These are phyloP conservation scores for Hanseniaspora clermontiae DNA, from an alignment of 805 yeast species.

Conservation along the genomic window DNA sequence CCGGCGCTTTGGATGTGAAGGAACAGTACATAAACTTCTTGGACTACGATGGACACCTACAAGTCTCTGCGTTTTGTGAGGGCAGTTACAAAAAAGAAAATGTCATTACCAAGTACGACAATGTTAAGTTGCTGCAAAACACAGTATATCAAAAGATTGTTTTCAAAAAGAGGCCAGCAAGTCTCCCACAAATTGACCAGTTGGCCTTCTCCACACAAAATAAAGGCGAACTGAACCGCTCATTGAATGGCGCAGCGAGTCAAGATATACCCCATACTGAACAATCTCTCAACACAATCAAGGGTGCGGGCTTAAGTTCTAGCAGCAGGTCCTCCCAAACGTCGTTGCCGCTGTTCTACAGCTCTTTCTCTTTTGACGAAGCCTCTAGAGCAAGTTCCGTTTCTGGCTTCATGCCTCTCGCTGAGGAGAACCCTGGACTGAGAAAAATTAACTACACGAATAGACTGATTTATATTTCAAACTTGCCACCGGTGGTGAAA, in stretches of 20 bases:
- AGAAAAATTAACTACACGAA: slow-evolving; percentile 26
- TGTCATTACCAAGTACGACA: not conserved
- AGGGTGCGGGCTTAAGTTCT: not conserved
- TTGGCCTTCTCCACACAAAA: not conserved
- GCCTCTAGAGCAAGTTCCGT: not conserved
- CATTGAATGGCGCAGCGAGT: not conserved
- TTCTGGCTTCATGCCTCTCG: not conserved
- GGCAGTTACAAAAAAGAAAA: not conserved
- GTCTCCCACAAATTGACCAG: not conserved
- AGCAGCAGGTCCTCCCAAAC: not conserved
- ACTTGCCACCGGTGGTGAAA: slow-evolving; percentile 49
- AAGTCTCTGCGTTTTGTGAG: not conserved
- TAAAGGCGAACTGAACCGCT: not conserved
- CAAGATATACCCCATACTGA: not conserved
- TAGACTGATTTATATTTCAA: slow-evolving; percentile 59
- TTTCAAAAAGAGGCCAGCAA: not conserved
- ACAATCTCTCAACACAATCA: not conserved
- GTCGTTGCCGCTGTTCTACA: not conserved
- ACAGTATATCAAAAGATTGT: not conserved
- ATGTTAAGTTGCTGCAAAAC: not conserved
- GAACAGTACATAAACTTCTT: not conserved
- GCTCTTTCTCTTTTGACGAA: not conserved
- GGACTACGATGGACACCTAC: not conserved
- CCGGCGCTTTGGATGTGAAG: not conserved
- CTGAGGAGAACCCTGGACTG: not conserved